A percentile compares a stretch with the other conserved stretches of the same genome.
These are phyloP conservation scores for Candida sanyaensis DNA, from an alignment of 1,139 yeast genomes.

Conservation along the genomic window DNA sequence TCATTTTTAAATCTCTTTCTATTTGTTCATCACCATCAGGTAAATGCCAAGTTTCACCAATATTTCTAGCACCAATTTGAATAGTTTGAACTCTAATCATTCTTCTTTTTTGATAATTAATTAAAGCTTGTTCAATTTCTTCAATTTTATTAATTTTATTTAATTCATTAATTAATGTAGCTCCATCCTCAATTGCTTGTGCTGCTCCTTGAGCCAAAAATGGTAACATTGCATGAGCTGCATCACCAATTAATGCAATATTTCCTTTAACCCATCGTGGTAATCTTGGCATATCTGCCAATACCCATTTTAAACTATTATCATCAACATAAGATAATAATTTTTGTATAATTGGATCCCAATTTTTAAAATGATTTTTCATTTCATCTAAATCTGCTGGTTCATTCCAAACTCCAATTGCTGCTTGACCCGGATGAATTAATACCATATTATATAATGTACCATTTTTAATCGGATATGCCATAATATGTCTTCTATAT, in stretches of 20 bases:
- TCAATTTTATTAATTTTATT: conserved; percentile 12
- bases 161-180: conserved; percentile 20
- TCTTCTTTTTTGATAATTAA: conserved; percentile 22
- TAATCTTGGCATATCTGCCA: conserved; percentile 28
- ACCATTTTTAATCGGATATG: conserved; percentile 26
- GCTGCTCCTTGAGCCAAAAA: conserved; percentile 44
- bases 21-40: conserved; percentile 24
- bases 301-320: conserved; percentile 29
- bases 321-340: conserved; percentile 23
- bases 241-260: conserved; percentile 36
- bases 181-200: conserved; percentile 37
- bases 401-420: conserved; percentile 20
- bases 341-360: conserved; percentile 29
- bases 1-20: conserved; percentile 19
- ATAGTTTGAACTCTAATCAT: conserved; percentile 27
- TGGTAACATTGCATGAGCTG: conserved; percentile 40
- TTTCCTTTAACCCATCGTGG: conserved; percentile 21
- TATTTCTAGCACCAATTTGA: conserved; percentile 21
- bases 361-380: conserved; percentile 21
- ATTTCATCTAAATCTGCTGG: conserved; percentile 25
- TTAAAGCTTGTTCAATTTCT: conserved; percentile 17
- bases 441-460: conserved; percentile 19
- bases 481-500: conserved; percentile 31
- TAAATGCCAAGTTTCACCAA: conserved; percentile 25
- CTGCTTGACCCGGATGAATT: conserved; percentile 21